A percentile compares a stretch with the other conserved stretches of the same genome.
Evolutionary conservation across 371 early-diverging fungal genomes (phyloP).

Genomic region (Saksenaea vasiformis): DNA sequence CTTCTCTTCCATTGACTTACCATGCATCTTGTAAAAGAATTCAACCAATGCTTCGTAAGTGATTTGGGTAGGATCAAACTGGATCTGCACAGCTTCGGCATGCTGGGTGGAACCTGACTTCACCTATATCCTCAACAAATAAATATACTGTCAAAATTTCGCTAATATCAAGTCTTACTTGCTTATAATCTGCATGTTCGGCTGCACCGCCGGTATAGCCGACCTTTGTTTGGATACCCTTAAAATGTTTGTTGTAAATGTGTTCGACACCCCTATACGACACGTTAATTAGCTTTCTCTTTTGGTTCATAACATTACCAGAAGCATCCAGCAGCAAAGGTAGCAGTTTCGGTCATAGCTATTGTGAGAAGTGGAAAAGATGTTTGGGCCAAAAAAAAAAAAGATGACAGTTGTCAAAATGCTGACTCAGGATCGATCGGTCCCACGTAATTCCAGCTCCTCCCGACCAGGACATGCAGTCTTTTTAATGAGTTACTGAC

Average conservation of each 20-base stretch:
- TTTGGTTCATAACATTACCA: constrained; percentile 21
- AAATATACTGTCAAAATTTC: not conserved
- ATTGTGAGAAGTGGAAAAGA: not conserved
- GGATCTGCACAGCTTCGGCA: constrained; percentile 80
- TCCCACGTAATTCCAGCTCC: too few species aligned
- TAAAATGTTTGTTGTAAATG: constrained; percentile 62
- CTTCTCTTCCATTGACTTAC: constrained; percentile 18
- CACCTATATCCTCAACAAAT: constrained; percentile 34
- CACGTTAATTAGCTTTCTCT: constrained; percentile 26
- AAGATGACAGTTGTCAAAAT: constrained; percentile 15
- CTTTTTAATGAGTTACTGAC: too few species aligned
- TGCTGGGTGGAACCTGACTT: constrained; percentile 74
- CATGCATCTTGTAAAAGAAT: constrained; percentile 86
- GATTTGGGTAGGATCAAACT: constrained; percentile 70
- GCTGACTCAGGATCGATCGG: not conserved
- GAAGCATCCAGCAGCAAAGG: constrained; percentile 46
- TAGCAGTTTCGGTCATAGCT: constrained; percentile 32
- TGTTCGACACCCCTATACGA: constrained; percentile 82
- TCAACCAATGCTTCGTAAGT: constrained; percentile 68
- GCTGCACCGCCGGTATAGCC: constrained; percentile 81
- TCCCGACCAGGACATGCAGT: too few species aligned
- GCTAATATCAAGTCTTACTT: constrained; percentile 33
- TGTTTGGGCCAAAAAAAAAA: constrained; percentile 1
- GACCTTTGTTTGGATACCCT: constrained; percentile 63
- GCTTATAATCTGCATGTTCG: constrained; percentile 56